Conservation (phyloP, 1,284 basidiomycete species). For the Clitocybe nebularis region DNA sequence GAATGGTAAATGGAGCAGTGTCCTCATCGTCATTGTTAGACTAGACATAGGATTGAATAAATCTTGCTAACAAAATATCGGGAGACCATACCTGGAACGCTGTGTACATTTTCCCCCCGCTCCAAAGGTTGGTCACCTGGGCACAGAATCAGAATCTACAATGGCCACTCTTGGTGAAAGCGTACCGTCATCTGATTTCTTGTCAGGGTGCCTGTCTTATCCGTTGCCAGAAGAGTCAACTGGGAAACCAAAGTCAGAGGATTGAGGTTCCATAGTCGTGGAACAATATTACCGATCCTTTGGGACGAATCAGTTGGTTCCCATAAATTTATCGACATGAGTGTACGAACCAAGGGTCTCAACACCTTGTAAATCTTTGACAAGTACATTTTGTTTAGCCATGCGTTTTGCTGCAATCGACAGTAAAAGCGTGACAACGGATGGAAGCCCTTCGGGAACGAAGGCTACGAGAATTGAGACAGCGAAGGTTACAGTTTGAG, state of each 20-base stretch:
- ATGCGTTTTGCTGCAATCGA: conserved; percentile 72
- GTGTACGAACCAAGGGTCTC: conserved; percentile 58
- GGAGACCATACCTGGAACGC: conserved; percentile 48
- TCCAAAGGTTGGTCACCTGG: conserved; percentile 62
- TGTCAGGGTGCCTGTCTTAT: conserved; percentile 76
- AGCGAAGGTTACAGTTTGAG: conserved; percentile 62
- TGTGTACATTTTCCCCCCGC: conserved; percentile 53
- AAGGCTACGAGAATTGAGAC: conserved; percentile 73
- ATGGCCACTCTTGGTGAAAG: neutral
- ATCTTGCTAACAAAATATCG: neutral
- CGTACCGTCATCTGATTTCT: conserved; percentile 69
- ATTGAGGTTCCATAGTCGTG: conserved; percentile 6
- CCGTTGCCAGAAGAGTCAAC: conserved; percentile 66
- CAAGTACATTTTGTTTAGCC: conserved; percentile 68
- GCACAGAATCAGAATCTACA: neutral
- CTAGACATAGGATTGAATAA: conserved; percentile 21
- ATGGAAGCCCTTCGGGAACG: conserved; percentile 65
- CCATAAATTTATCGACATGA: no score
- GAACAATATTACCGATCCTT: conserved; percentile 29
- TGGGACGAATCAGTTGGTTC: no score
- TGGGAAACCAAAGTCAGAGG: conserved; percentile 20
- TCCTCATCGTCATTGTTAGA: conserved; percentile 63
- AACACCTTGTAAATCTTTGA: conserved; percentile 66
- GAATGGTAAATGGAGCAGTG: conserved; percentile 45
- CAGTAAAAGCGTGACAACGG: conserved; percentile 65